Base-by-base conservation (phyloP, 2,329 filamentous ascomycete species). In the Fusarium sp. region DNA sequence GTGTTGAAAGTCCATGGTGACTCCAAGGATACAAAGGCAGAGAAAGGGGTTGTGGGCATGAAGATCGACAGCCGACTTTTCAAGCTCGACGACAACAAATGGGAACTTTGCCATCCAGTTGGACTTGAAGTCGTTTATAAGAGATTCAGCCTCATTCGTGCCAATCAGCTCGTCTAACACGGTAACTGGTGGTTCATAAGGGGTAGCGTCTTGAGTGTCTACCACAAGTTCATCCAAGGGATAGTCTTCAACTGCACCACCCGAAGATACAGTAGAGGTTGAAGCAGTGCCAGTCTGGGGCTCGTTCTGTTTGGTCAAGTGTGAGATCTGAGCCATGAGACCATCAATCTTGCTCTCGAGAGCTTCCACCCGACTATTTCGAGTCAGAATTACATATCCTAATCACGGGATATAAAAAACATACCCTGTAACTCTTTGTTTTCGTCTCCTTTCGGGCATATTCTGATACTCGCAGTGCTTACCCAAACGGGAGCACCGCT, bases 401-500 rank as follows among this genome's bases (percentile, higher is more conserved):
- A n/a, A n/a, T n/a, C n/a, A n/a, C n/a, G n/a, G n/a, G n/a, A n/a
- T n/a, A n/a, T n/a, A n/a, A n/a, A 14, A 18, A 16, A 18, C 29
- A 4, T 33, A 50, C 59, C 59, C 59, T 31, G 59, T 50, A 31
- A 62, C 41, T 18, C 59, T 45, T n/a, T 48, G 59, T 14, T 62
- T 62, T 7, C 59, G 41, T n/a, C 41, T 62, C 22, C 59, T 43
- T 33, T 62, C 59, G 27, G 59, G 59, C 41, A 62, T 24, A 20
- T 48, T 35, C 14, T 35, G 59, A 18, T 50, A 62, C 27, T 62
- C 59, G 59, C 59, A 62, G 18, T 33, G 41, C 59, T 50, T 62
- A 7, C 41, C 39, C 59, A 48, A 43, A 20, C 59, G 41, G 31
- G 22, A 22, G 43, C 59, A 62, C 6, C 59, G 41, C 31, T 62